Conservation (phyloP, 169 alveolate genomes). For the Blepharisma undulans region DNA sequence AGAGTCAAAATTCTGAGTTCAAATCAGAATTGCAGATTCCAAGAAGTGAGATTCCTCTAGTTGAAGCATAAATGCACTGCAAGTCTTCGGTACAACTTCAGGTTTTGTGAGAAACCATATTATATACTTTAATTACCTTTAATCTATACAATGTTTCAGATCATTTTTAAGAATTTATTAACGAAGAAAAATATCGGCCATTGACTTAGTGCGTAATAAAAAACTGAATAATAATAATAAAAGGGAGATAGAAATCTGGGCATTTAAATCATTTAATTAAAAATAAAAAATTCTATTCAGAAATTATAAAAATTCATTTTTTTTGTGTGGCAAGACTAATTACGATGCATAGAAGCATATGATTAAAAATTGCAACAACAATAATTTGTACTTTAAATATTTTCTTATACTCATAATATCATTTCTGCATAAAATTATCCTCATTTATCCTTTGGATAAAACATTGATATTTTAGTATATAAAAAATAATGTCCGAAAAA, state of each 20-base stretch:
- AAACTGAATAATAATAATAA: too few species aligned
- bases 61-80: constrained; percentile 41
- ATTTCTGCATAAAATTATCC: not conserved
- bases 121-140: not conserved
- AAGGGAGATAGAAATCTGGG: not conserved
- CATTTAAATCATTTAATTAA: too few species aligned
- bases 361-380: not conserved
- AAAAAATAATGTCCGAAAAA: not conserved
- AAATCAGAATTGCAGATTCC: constrained; percentile 85
- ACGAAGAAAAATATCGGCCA: not conserved
- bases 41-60: constrained; percentile 83
- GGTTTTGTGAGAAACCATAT: constrained; percentile 29
- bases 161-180: not conserved
- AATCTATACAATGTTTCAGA: not conserved
- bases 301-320: not conserved
- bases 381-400: too few species aligned
- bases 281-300: too few species aligned
- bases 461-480: too few species aligned
- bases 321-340: not conserved
- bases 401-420: not conserved
- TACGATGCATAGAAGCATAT: not conserved
- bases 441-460: not conserved
- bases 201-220: not conserved
- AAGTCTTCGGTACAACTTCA: constrained; percentile 36
- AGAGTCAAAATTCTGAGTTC: constrained; percentile 90